A percentile compares a stretch with the other conserved stretches of the same genome.
Evolutionary conservation across 257 asterid genomes (phyloP).

Genomic region (Primulina huaijiensis): DNA sequence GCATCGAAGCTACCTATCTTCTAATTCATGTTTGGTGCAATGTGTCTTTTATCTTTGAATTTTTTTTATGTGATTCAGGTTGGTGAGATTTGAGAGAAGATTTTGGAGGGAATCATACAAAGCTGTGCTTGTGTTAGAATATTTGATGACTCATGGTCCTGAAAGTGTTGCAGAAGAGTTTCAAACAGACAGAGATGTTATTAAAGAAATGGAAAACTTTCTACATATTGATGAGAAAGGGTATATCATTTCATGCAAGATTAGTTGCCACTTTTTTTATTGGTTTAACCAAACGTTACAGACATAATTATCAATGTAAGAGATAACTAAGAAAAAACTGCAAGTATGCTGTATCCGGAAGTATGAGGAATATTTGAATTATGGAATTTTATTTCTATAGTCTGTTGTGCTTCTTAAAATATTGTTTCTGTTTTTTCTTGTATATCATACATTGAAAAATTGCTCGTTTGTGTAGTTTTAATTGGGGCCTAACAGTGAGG

Average conservation of each 20-base stretch:
- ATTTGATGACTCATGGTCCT: conserved; percentile 92
- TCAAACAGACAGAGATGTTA: conserved; percentile 52
- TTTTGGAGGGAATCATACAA: conserved; percentile 75
- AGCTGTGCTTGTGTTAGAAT: conserved; percentile 70
- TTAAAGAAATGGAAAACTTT: conserved; percentile 50
- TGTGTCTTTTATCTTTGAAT: neutral
- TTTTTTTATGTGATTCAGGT: conserved; percentile 34
- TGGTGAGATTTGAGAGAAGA: conserved; percentile 55
- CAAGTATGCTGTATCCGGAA: too few species aligned
- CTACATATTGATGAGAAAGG: conserved; percentile 76
- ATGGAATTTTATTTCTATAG: too few species aligned
- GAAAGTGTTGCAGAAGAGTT: conserved; percentile 81
- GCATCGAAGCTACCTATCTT: too few species aligned
- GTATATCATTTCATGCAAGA: conserved; percentile 30
- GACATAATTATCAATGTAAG: too few species aligned
- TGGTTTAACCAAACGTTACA: too few species aligned
- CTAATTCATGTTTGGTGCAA: neutral
- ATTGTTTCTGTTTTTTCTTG: neutral
- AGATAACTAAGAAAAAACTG: too few species aligned
- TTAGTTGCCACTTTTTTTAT: too few species aligned
- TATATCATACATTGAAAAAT: neutral
- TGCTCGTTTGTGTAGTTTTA: conserved; percentile 41
- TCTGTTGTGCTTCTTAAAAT: too few species aligned
- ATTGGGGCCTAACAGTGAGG: conserved; percentile 77
- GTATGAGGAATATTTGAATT: too few species aligned